phyloP scores from a whole-genome alignment of 2,329 filamentous ascomycete genomes.

The Teratosphaeria epicoccoides region DNA sequence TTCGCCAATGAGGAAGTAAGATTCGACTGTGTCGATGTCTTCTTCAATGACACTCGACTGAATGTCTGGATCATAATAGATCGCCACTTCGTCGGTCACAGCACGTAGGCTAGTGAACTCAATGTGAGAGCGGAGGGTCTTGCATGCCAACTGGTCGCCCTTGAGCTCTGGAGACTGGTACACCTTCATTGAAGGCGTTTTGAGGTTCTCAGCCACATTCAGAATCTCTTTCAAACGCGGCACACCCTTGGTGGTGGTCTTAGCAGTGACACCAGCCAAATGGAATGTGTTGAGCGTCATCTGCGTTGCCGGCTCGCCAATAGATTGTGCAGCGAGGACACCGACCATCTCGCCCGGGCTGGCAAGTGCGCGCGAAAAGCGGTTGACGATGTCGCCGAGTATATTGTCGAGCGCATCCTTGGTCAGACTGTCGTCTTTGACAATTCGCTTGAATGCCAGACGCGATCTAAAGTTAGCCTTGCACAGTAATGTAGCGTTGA shows the following conservation, averaged over 20 bases:
- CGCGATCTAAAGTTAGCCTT: conserved; percentile 84
- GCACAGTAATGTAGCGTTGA: conserved; percentile 80
- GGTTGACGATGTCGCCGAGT: conserved; percentile 77
- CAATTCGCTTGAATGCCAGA: conserved; percentile 85
- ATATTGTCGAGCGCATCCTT: conserved; percentile 89
- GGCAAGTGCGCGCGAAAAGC: conserved; percentile 76
- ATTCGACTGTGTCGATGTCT: conserved; percentile 89
- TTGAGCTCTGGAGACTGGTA: conserved; percentile 56
- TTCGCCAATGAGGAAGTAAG: conserved; percentile 89
- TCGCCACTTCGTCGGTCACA: conserved; percentile 83
- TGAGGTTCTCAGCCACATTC: conserved; percentile 95
- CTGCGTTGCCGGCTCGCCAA: conserved; percentile 95
- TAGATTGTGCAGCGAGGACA: conserved; percentile 93
- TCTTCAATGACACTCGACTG: conserved; percentile 74
- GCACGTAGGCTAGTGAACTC: conserved; percentile 91
- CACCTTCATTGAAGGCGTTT: conserved; percentile 94
- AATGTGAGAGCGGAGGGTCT: conserved; percentile 74
- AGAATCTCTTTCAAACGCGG: conserved; percentile 99
- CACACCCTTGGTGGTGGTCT: conserved; percentile 98
- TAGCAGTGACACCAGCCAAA: conserved; percentile 98
- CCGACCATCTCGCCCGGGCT: conserved; percentile 98
- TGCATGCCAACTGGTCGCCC: conserved; percentile 67
- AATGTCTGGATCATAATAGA: conserved; percentile 94
- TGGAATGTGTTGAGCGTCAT: conserved; percentile 99
- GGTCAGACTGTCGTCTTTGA: conserved; percentile 74